Conservation (phyloP, 805 yeast species). For the Candida tammaniensis region DNA sequence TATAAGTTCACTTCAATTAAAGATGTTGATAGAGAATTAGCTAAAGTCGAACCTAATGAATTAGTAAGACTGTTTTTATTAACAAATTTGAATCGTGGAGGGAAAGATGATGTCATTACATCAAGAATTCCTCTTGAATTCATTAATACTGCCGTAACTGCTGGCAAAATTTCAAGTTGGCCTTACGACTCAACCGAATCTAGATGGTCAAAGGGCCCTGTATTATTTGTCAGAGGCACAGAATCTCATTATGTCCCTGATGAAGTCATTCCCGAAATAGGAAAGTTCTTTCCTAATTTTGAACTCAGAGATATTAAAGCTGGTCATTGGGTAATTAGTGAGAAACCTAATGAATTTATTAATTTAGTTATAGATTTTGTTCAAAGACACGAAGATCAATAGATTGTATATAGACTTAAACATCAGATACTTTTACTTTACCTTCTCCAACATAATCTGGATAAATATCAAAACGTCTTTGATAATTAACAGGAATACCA, state of each 20-base stretch:
- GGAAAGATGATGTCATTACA: constrained; percentile 36
- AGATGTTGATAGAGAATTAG: constrained; percentile 66
- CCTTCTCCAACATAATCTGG: constrained; percentile 34
- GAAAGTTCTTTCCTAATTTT: constrained; percentile 74
- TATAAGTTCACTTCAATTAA: constrained; percentile 46
- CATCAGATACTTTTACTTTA: constrained; percentile 25
- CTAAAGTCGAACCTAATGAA: constrained; percentile 56
- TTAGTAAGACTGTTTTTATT: constrained; percentile 74
- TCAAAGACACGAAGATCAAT: constrained; percentile 41
- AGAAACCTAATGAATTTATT: constrained; percentile 76
- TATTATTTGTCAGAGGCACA: constrained; percentile 77
- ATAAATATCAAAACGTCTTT: constrained; percentile 41
- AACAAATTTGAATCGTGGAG: constrained; percentile 57
- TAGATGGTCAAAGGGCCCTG: constrained; percentile 62
- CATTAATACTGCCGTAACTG: constrained; percentile 62
- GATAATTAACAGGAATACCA: constrained; percentile 42
- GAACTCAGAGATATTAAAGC: constrained; percentile 71
- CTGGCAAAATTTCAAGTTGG: constrained; percentile 71
- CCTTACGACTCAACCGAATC: constrained; percentile 57
- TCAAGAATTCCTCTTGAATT: constrained; percentile 70
- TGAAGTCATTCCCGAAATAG: constrained; percentile 71
- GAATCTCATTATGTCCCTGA: constrained; percentile 78
- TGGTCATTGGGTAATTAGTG: constrained; percentile 93
- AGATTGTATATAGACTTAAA: background rate
- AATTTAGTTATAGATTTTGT: constrained; percentile 61